Conservation (phyloP, 257 asterid genomes). For the Solanum appendiculatum region DNA sequence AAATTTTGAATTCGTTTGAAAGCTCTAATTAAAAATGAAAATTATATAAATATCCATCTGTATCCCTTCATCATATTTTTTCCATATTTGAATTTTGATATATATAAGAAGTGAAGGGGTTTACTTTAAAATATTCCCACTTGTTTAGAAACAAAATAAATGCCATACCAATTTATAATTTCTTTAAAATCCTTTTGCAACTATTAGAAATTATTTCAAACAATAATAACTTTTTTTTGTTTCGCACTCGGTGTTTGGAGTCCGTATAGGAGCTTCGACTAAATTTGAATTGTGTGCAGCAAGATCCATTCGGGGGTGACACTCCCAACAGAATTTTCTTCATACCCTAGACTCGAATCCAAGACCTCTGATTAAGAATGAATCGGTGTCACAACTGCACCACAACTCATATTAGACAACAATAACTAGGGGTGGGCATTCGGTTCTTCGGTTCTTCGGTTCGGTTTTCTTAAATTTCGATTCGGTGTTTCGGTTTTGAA, state of each 20-base stretch:
- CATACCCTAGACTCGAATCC: fast-evolving
- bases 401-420: too few species aligned
- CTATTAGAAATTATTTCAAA: too few species aligned
- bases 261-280: fast-evolving
- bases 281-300: fast-evolving
- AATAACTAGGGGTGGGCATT: too few species aligned
- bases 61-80: neutral
- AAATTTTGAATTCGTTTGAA: neutral
- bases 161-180: neutral
- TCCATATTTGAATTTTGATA: neutral
- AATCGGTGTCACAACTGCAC: too few species aligned
- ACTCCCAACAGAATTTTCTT: too few species aligned
- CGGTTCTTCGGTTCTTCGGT: too few species aligned
- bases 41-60: neutral
- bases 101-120: neutral
- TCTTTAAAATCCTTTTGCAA: too few species aligned
- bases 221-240: too few species aligned
- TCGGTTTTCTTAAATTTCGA: too few species aligned
- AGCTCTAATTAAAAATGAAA: neutral
- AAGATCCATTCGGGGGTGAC: neutral
- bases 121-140: neutral
- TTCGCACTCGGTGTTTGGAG: too few species aligned
- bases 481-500: too few species aligned
- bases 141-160: neutral
- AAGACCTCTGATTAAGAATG: too few species aligned